phyloP scores from a whole-genome alignment of 129 eudicot species.

The Apium graveolens region DNA sequence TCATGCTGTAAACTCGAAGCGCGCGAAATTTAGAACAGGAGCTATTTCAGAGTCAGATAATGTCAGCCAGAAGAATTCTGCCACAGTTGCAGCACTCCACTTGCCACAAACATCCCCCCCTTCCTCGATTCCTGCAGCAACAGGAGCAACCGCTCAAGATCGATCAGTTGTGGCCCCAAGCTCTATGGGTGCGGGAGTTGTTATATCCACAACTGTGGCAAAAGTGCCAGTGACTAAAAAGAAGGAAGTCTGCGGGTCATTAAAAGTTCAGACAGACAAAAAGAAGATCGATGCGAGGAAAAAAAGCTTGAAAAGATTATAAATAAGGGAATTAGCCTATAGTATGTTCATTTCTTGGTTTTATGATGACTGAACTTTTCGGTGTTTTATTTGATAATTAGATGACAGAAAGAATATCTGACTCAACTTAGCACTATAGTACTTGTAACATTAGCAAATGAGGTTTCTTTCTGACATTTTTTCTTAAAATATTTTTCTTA shows the following conservation, averaged over 20 bases:
- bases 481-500: not conserved
- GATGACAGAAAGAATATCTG: not conserved
- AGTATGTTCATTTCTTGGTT: not conserved
- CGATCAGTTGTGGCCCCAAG: constrained; percentile 25
- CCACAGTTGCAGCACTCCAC: constrained; percentile 35
- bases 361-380: not conserved
- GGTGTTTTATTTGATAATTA: not conserved
- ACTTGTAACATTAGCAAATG: not conserved
- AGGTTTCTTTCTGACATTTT: not conserved
- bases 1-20: constrained; percentile 76
- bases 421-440: not conserved
- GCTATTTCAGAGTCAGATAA: constrained; percentile 57
- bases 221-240: constrained; percentile 35
- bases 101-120: constrained; percentile 45
- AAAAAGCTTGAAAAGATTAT: constrained; percentile 90
- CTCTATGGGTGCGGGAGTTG: constrained; percentile 38
- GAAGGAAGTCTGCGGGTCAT: constrained; percentile 47
- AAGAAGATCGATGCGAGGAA: constrained; percentile 97
- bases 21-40: constrained; percentile 51
- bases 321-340: not conserved
- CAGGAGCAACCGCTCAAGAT: constrained; percentile 49
- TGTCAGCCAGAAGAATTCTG: constrained; percentile 49
- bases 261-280: constrained; percentile 61
- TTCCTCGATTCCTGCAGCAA: constrained; percentile 33
- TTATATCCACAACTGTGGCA: constrained; percentile 35